Base-by-base conservation (phyloP, 495 filamentous ascomycete genomes). In the Penicillium coffeae region DNA sequence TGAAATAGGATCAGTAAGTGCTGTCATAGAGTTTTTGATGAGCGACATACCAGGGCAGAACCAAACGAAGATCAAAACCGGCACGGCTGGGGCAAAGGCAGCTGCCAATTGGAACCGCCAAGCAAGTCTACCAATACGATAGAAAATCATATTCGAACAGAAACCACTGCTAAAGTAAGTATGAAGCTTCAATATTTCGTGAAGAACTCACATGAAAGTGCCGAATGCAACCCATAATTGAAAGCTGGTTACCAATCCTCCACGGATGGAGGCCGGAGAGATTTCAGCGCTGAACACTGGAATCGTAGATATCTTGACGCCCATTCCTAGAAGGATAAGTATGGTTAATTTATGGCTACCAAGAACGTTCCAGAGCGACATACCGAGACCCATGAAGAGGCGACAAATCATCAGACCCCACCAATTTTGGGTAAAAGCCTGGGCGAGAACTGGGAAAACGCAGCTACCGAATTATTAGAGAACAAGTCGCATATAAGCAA, bases 81-180 rank as follows among this genome's bases (percentile, higher is more conserved):
- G 81, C 22, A 87, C 53, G 8, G 84, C 80, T 8, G 84, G 84
- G 45, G 85, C 77, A 62, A 85, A 85, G 10, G 81, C 78, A 34
- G 81, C 80, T 1, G 73, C 81, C 25, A 84, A 52, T 56, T 85
- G 82, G 14, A 83, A 63, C 40, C 82, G 64, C 82, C 82, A 86
- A 18, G 80, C 70, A 45, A 81, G 45, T 21, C 22, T 12, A 8
- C 51, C 51, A 15, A 54, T 38, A 3, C 45, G 51, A 19, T 44
- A 54, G 27, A 49, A 54, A 13, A 54, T 45, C 3, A 54, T 5
- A n/a, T 54, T 77, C 0, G 45, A 51, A 2, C 79, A 79, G 38
- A 74, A 64, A 25, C 78, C 59, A 27, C 74, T 70, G 39, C 83
- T 67, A 41, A 10, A 41, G 4, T 30, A 30, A 10, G 25, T 4